A percentile compares a stretch with the other conserved stretches of the same genome.
Conservation (phyloP, 202 grass and related monocot genomes). For the Carex arenaria region DNA sequence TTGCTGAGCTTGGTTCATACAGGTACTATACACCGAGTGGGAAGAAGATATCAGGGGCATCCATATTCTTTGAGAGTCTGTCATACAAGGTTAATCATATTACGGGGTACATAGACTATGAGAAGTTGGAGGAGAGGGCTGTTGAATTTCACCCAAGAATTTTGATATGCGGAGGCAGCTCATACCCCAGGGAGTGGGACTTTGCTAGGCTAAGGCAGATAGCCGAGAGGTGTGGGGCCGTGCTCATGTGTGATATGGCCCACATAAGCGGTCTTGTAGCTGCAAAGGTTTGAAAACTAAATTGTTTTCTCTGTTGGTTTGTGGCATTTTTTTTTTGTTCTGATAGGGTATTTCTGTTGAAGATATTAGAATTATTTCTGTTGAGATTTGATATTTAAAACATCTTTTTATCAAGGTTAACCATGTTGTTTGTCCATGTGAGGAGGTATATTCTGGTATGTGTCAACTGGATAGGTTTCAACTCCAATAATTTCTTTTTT, state of each 20-base stretch:
- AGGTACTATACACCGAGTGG: slow-evolving; percentile 71
- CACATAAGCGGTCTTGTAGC: slow-evolving; percentile 93
- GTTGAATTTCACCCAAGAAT: slow-evolving; percentile 95
- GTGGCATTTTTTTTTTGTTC: background rate
- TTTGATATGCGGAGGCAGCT: slow-evolving; percentile 93
- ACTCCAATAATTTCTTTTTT: background rate
- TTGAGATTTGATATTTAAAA: background rate
- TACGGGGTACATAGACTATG: slow-evolving; percentile 87
- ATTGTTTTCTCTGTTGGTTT: background rate
- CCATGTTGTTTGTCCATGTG: background rate
- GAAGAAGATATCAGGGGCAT: slow-evolving; percentile 92
- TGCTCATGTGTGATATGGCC: slow-evolving; percentile 98
- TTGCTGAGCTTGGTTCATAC: background rate
- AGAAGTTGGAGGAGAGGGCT: slow-evolving; percentile 85
- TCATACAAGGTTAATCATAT: slow-evolving; percentile 95
- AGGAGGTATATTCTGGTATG: background rate
- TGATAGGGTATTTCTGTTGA: background rate
- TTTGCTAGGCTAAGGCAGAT: slow-evolving; percentile 68
- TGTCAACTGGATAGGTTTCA: background rate
- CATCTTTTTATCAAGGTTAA: background rate
- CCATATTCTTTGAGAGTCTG: slow-evolving; percentile 96
- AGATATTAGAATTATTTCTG: background rate
- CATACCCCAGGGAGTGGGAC: slow-evolving; percentile 94
- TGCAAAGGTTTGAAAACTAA: slow-evolving; percentile 56
- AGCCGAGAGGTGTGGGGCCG: slow-evolving; percentile 73